Base-by-base conservation (phyloP, 768 basidiomycete species). In the Boletellus emodensis region DNA sequence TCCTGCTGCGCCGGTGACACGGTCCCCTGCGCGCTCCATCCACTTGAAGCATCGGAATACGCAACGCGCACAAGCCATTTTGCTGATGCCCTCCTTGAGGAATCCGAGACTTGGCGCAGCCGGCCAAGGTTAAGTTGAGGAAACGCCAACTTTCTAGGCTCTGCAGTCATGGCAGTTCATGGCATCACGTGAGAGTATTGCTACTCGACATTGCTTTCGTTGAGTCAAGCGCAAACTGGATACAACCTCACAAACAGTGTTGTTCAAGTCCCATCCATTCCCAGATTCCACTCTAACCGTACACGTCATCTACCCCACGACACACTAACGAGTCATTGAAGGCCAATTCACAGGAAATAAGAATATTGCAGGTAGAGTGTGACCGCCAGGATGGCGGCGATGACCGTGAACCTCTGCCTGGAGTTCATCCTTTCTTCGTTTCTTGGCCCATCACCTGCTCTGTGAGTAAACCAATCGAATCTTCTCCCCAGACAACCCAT, bases 1-100 rank as follows among this genome's bases (percentile, higher is more conserved):
- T 0, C 95, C 95, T 28, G 90, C 94, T 46, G 89, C 87, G 46
- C 94, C 92, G 0, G 92, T 96, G 35, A 95, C 60, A 57, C 78
- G 73, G 66, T 96, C 91, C 6, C 80, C 94, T 43, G 73, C 68
- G 46, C 82, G 72, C 71, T 97, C 94, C 12, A 94, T 64, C 13
- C 66, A 68, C 63, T 74, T 82, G 71, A 83, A 85, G 62, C 84
- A 85, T 28, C 74, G 71, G 56, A 84, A 85, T 44, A 68, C 57
- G 13, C 40, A 55, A 24, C 54, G 68, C 11, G 58, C 54, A 48
- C 68, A 69, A 35, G 62, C 32, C 66, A 70, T 67, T 34, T 30
- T 39, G 36, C 14, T 17, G 42, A 24, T 14, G 35, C 30, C 30
- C 30, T 30, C 30, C 30, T 30, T 11, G 30, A 30, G 30, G 30